These are phyloP conservation scores for Didymella exigua DNA, from an alignment of 2,329 filamentous ascomycete genomes.

Conservation along the genomic window DNA sequence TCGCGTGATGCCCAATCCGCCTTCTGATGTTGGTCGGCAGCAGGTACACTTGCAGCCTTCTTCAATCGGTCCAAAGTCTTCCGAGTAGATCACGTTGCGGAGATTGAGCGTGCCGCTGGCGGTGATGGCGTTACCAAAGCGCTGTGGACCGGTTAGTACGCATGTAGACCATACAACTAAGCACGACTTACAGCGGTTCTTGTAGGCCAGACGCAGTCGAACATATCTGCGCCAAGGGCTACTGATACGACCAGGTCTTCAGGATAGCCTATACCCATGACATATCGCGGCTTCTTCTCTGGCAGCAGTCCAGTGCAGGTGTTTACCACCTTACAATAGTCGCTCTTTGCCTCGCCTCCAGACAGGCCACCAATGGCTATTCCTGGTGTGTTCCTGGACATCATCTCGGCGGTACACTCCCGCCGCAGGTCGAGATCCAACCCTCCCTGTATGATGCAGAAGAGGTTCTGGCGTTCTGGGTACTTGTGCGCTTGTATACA, in stretches of 20 bases:
- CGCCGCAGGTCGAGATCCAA: conserved; percentile 84
- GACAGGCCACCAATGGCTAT: conserved; percentile 96
- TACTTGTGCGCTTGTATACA: conserved; percentile 90
- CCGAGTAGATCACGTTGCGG: conserved; percentile 73
- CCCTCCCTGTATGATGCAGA: conserved; percentile 98
- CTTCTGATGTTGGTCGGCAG: conserved; percentile 70
- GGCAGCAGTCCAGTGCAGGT: conserved; percentile 86
- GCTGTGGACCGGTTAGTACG: conserved; percentile 46
- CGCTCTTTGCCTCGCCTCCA: conserved; percentile 90
- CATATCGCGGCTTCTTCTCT: conserved; percentile 92
- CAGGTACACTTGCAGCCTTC: conserved; percentile 79
- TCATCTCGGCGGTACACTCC: conserved; percentile 86
- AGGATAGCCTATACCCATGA: conserved; percentile 98
- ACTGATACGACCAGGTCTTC: conserved; percentile 94
- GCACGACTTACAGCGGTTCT: conserved; percentile 71
- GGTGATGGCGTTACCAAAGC: conserved; percentile 94
- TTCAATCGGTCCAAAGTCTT: conserved; percentile 84
- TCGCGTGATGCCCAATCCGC: conserved; percentile 79
- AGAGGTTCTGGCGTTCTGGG: conserved; percentile 84
- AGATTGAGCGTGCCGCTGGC: conserved; percentile 81
- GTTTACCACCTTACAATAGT: conserved; percentile 89
- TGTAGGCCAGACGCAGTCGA: conserved; percentile 99
- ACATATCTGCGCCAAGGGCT: conserved; percentile 97
- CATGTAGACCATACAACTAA: background rate
- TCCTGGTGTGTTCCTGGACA: conserved; percentile 86